A percentile compares a stretch with the other conserved stretches of the same genome.
Conservation (phyloP, 2,329 filamentous ascomycete species). For the Metarhizium anisopliae region DNA sequence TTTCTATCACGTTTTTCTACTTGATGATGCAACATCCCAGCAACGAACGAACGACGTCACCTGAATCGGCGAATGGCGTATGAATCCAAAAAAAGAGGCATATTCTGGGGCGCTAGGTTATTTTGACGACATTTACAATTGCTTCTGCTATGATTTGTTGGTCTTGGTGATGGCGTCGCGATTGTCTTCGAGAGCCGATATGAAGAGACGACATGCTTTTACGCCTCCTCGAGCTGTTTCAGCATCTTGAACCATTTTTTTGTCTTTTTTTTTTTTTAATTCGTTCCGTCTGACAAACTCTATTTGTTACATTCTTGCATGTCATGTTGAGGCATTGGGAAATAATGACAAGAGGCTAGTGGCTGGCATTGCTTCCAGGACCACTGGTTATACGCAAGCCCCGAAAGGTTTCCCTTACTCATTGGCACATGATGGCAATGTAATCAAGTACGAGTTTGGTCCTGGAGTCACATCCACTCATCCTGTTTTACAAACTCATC, state of each 20-base stretch:
- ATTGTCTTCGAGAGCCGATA: slow-evolving; percentile 9
- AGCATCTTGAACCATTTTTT: slow-evolving; percentile 2
- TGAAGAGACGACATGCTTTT: slow-evolving; percentile 4
- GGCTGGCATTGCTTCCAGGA: neutral
- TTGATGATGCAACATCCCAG: slow-evolving; percentile 24
- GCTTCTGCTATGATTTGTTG: slow-evolving; percentile 4
- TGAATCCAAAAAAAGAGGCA: slow-evolving; percentile 24
- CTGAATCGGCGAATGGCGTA: slow-evolving; percentile 31
- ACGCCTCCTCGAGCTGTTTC: neutral
- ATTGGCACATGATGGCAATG: neutral
- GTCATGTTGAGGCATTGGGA: neutral
- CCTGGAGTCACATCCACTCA: neutral
- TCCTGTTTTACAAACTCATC: neutral
- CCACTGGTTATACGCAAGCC: neutral
- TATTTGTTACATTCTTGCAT: neutral
- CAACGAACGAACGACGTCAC: slow-evolving; percentile 23
- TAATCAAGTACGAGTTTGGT: neutral
- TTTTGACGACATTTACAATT: slow-evolving; percentile 24
- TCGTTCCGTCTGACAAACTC: neutral
- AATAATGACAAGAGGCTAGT: neutral
- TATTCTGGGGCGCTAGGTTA: slow-evolving; percentile 27
- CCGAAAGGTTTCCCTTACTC: neutral
- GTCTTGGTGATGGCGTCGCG: slow-evolving; percentile 11
- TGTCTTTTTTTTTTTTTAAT: neutral
- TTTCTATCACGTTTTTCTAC: slow-evolving; percentile 13